Percentiles rank a stretch among this genome's conserved stretches.
Conservation (phyloP, 345 rosid genomes). For the Capsella bursapastoris region DNA sequence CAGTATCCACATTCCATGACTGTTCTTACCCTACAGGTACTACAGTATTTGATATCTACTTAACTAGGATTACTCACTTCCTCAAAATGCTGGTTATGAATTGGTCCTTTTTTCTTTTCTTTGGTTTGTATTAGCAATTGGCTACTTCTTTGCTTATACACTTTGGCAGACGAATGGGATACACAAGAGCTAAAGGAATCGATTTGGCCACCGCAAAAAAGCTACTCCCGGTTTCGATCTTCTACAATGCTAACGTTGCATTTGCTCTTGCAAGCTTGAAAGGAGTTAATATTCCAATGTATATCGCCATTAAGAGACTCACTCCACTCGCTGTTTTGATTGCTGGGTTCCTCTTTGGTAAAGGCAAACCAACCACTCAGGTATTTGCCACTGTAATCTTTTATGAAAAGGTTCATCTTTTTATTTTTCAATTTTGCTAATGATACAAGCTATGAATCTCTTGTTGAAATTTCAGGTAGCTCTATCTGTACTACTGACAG, state of each 20-base stretch:
- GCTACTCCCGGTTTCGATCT: conserved; percentile 82
- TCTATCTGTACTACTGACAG: conserved; percentile 81
- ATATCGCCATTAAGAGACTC: conserved; percentile 95
- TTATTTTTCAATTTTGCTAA: neutral
- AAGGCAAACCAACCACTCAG: conserved; percentile 81
- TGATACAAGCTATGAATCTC: conserved; percentile 20
- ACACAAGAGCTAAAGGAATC: conserved; percentile 64
- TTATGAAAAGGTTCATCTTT: neutral
- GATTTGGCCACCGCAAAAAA: conserved; percentile 68
- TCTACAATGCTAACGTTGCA: conserved; percentile 97
- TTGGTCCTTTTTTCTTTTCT: neutral
- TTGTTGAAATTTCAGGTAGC: conserved; percentile 65
- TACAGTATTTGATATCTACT: neutral
- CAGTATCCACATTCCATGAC: conserved; percentile 88
- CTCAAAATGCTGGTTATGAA: conserved; percentile 6
- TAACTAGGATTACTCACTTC: neutral
- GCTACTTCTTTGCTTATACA: conserved; percentile 82
- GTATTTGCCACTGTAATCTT: conserved; percentile 37
- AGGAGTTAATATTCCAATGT: conserved; percentile 98
- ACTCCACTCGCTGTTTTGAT: conserved; percentile 89
- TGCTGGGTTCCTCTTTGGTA: conserved; percentile 73
- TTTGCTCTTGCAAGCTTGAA: conserved; percentile 98
- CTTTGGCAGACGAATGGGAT: conserved; percentile 70
- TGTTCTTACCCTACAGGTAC: conserved; percentile 85
- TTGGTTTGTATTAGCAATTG: conserved; percentile 73